A percentile compares a stretch with the other conserved stretches of the same genome.
phyloP scores from a whole-genome alignment of 1,284 basidiomycete genomes.

The Takashimella koratensis region DNA sequence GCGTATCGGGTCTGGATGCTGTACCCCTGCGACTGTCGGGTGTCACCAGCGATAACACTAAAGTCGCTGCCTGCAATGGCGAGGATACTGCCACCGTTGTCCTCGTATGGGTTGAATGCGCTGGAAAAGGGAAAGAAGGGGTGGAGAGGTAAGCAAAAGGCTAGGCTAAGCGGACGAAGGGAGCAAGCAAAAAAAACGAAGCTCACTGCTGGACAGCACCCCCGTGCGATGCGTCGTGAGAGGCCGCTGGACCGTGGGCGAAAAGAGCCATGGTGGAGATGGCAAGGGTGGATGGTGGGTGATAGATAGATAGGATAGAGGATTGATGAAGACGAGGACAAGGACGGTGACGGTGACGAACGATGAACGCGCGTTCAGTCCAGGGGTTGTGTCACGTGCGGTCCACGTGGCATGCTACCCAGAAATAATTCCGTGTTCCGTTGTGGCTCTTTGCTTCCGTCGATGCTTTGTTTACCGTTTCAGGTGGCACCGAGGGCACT shows the following conservation, averaged over 20 bases:
- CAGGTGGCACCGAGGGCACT: no score
- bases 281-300: not conserved
- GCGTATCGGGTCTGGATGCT: constrained; percentile 93
- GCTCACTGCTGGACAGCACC: constrained; percentile 44
- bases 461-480: no score
- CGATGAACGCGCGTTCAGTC: not conserved
- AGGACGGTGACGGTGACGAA: no score
- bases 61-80: constrained; percentile 90
- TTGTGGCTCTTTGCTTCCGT: no score
- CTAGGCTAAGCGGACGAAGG: not conserved
- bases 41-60: constrained; percentile 88
- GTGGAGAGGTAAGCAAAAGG: not conserved
- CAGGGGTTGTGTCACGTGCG: not conserved
- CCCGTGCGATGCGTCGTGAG: constrained; percentile 16
- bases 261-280: constrained; percentile 36
- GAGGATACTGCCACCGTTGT: constrained; percentile 91
- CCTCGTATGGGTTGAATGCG: constrained; percentile 77
- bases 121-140: constrained; percentile 14
- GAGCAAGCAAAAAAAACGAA: no score
- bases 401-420: not conserved
- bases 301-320: not conserved
- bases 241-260: constrained; percentile 20
- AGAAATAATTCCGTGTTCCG: not conserved
- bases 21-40: constrained; percentile 88
- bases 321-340: not conserved